A percentile compares a stretch with the other conserved stretches of the same genome.
phyloP scores from a whole-genome alignment of 2,329 filamentous ascomycete genomes.

The Ceratocystis cubensis region DNA sequence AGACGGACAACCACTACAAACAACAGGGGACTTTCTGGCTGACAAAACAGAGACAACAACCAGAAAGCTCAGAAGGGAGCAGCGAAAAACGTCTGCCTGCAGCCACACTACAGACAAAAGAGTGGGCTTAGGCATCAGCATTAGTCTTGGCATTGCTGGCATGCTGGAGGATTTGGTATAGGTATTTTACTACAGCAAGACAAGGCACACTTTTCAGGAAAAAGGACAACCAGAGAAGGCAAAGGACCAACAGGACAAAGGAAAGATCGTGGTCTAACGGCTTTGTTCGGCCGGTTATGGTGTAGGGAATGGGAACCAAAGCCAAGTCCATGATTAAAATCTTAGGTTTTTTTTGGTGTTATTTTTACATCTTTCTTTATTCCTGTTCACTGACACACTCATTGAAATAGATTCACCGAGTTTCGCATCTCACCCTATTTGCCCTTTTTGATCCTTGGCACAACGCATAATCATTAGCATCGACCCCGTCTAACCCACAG shows the following conservation, averaged over 20 bases:
- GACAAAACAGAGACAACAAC: constrained; percentile 4
- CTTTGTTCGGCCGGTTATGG: not conserved
- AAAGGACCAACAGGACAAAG: not conserved
- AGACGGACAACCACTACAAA: not conserved
- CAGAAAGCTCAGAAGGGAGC: no score
- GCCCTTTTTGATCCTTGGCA: not conserved
- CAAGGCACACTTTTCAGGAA: not conserved
- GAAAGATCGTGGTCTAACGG: not conserved
- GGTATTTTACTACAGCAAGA: not conserved
- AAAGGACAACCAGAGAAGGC: not conserved
- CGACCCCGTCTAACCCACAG: not conserved
- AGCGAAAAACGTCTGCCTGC: constrained; percentile 2
- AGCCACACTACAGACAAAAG: not conserved
- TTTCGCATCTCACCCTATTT: not conserved
- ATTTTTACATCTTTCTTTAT: no score
- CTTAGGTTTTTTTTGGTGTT: not conserved
- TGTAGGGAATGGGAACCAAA: not conserved
- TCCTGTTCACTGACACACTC: no score
- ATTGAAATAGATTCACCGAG: not conserved
- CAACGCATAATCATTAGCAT: not conserved
- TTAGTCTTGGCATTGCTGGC: constrained; percentile 3
- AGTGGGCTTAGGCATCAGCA: constrained; percentile 6
- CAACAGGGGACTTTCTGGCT: not conserved
- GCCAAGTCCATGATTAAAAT: not conserved
- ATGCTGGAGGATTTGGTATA: constrained; percentile 5